A percentile compares a stretch with the other conserved stretches of the same genome.
Conservation (phyloP, 1,284 basidiomycete genomes). For the Fomitopsis palustris region DNA sequence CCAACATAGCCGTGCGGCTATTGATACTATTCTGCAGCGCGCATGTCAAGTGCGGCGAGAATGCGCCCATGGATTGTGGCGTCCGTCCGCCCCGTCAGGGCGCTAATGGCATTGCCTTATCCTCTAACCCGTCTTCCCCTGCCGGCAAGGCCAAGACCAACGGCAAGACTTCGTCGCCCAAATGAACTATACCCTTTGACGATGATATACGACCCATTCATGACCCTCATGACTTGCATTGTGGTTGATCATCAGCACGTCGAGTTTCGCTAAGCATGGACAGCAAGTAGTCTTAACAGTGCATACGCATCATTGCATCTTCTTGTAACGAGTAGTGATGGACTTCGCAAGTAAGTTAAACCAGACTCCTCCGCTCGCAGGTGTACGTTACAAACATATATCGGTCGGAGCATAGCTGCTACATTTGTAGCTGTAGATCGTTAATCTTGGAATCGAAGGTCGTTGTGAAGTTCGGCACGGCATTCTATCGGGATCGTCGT, state of each 20-base stretch:
- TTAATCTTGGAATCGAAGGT: neutral
- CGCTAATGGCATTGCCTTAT: neutral
- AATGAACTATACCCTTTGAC: neutral
- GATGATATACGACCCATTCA: conserved; percentile 2
- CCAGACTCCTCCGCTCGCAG: neutral
- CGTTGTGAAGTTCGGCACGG: neutral
- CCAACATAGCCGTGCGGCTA: neutral
- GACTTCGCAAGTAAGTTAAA: conserved; percentile 3
- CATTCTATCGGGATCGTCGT: neutral
- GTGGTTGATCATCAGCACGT: neutral
- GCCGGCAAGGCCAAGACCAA: conserved; percentile 5
- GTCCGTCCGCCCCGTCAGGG: conserved; percentile 5
- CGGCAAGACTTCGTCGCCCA: conserved; percentile 4
- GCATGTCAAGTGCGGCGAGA: conserved; percentile 11
- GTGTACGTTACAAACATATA: neutral
- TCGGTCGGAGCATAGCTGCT: neutral
- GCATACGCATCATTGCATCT: neutral
- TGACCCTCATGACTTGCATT: conserved; percentile 2
- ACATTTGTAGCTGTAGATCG: neutral
- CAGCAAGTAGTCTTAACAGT: neutral
- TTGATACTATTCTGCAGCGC: conserved; percentile 3
- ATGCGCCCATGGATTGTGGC: conserved; percentile 12
- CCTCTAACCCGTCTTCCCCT: conserved; percentile 4
- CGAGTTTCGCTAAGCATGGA: neutral
- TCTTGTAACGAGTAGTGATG: neutral